Evolutionary conservation across 2,329 filamentous ascomycete species (phyloP).

Genomic region (Aspergillus sp.): DNA sequence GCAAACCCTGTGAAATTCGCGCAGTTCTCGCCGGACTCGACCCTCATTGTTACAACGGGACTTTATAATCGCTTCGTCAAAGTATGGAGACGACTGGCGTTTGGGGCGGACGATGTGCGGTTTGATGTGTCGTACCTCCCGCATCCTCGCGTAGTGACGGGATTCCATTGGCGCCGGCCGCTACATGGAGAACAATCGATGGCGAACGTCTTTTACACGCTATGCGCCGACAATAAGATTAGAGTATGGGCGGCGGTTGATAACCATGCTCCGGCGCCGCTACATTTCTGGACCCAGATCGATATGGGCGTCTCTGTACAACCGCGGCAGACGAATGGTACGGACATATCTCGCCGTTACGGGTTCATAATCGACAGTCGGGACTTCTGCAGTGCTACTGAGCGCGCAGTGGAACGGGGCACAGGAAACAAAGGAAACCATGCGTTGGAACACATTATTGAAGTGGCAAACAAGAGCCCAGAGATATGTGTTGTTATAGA

Average conservation of each 20-base stretch:
- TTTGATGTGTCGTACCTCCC: slow-evolving; percentile 89
- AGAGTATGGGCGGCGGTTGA: slow-evolving; percentile 82
- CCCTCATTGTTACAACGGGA: slow-evolving; percentile 79
- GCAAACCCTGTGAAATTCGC: slow-evolving; percentile 74
- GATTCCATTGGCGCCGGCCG: slow-evolving; percentile 80
- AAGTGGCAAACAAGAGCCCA: slow-evolving; percentile 78
- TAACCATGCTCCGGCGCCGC: slow-evolving; percentile 65
- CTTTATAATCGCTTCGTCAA: slow-evolving; percentile 81
- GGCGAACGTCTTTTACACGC: slow-evolving; percentile 87
- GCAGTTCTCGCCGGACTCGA: slow-evolving; percentile 80
- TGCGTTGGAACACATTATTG: slow-evolving; percentile 79
- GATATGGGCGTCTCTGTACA: slow-evolving; percentile 73
- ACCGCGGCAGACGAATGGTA: slow-evolving; percentile 46
- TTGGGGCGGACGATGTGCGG: slow-evolving; percentile 75
- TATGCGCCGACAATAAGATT: slow-evolving; percentile 76
- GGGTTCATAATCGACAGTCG: slow-evolving; percentile 80
- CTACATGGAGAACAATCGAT: slow-evolving; percentile 73
- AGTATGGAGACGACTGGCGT: slow-evolving; percentile 85
- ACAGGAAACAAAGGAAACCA: slow-evolving; percentile 63
- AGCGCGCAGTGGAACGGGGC: slow-evolving; percentile 68
- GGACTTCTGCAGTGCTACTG: slow-evolving; percentile 75
- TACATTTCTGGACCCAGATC: slow-evolving; percentile 78
- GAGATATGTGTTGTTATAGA: slow-evolving; percentile 88
- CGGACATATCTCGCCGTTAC: slow-evolving; percentile 56
- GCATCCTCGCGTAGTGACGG: slow-evolving; percentile 80